Base-by-base conservation (phyloP, 2,329 filamentous ascomycete species). In the Penicillium sp. region DNA sequence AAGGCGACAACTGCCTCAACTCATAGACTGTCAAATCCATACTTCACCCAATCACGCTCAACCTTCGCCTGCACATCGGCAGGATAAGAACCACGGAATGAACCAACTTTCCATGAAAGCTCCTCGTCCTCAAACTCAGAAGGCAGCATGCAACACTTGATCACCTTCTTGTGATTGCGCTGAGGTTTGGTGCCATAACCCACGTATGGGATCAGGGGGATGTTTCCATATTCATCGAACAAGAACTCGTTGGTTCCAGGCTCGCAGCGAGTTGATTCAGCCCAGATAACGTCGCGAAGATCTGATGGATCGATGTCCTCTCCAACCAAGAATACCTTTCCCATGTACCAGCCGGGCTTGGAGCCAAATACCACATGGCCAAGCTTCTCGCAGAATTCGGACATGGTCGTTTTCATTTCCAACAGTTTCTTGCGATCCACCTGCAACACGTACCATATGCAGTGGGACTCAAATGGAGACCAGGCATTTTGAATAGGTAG, bases 341-440 rank as follows among this genome's bases (percentile, higher is more conserved):
- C 52, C 13, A 64, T 59, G 28, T 58, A 60, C 56, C 60, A 61
- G n/a, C 62, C 60, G 34, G 62, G 55, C 28, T 64, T 60, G 4
- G 62, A 58, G n/a, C 50, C 42, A 34, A 64, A 63, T 8, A 64
- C 55, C 8, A 53, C 43, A 37, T 64, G 54, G 5, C 62, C 60
- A 10, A 59, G 5, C 14, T 52, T 58, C 10, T 29, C 34, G 34
- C 56, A 53, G 18, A 61, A 60, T 3, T 58, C 59, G 18, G 54
- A 40, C 26, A 59, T 57, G 16, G 51, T 57, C 2, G 56, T 61
- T 9, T 55, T 51, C 49, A 58, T 43, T n/a, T 21, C 44, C 21
- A 39, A 24, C 5, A 64, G 44, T 24, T 55, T 56, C 28, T 58
- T 44, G 28, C 48, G 54, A 23, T 64, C 45, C 18, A 61, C 53